Evolutionary conservation across 345 rosid species (phyloP).

Genomic region (Draba incana): DNA sequence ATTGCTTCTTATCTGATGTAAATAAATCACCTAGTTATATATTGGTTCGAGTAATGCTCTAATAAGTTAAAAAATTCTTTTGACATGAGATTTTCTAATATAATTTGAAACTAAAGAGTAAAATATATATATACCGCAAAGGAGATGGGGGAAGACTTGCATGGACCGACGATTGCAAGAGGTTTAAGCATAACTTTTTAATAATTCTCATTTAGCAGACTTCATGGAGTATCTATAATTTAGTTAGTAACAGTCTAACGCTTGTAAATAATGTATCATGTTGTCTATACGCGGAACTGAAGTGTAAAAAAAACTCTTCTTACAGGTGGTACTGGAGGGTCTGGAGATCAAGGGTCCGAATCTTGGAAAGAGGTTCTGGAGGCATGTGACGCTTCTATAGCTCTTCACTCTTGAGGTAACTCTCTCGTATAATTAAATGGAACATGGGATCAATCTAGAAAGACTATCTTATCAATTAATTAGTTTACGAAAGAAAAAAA

Average conservation of each 20-base stretch:
- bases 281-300: not conserved
- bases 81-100: not conserved
- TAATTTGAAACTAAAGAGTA: not conserved
- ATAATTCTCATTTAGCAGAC: not conserved
- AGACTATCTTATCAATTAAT: slow-evolving; percentile 18
- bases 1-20: slow-evolving; percentile 34
- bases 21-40: not conserved
- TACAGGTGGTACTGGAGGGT: slow-evolving; percentile 51
- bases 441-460: slow-evolving; percentile 4
- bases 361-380: slow-evolving; percentile 64
- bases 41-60: slow-evolving; percentile 3
- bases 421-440: slow-evolving; percentile 2
- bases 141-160: slow-evolving; percentile 44
- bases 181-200: slow-evolving; percentile 47
- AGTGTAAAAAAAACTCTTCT: slow-evolving; percentile 10
- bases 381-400: no score
- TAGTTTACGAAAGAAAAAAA: slow-evolving; percentile 1
- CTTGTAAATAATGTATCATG: slow-evolving; percentile 10
- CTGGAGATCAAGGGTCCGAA: slow-evolving; percentile 47
- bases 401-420: no score
- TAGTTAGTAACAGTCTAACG: not conserved
- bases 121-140: slow-evolving; percentile 46
- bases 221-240: not conserved
- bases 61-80: not conserved
- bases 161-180: slow-evolving; percentile 57